These are phyloP conservation scores for Suillus placidus DNA, from an alignment of 768 basidiomycete genomes.

Conservation along the genomic window DNA sequence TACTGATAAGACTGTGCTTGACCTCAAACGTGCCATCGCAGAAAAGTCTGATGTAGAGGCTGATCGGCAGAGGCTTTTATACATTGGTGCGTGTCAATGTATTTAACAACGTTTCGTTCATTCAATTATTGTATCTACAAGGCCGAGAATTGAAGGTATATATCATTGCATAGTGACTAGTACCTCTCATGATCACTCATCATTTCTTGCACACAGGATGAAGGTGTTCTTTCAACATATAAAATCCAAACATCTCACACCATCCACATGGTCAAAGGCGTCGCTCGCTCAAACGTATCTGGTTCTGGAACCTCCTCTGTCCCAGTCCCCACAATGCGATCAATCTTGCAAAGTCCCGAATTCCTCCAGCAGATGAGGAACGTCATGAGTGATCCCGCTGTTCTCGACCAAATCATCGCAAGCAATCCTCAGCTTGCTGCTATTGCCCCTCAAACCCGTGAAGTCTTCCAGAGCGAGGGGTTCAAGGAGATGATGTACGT, in stretches of 20 bases:
- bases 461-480: slow-evolving; percentile 73
- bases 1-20: slow-evolving; percentile 81
- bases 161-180: neutral
- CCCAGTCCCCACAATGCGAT: slow-evolving; percentile 77
- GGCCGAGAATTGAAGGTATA: slow-evolving; percentile 74
- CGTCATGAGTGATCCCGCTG: slow-evolving; percentile 85
- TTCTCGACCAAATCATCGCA: slow-evolving; percentile 85
- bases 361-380: slow-evolving; percentile 87
- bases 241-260: slow-evolving; percentile 91
- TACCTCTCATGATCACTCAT: slow-evolving; percentile 13
- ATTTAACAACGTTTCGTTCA: neutral
- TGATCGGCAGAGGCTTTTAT: slow-evolving; percentile 88
- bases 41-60: slow-evolving; percentile 83
- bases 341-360: slow-evolving; percentile 83
- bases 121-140: slow-evolving; percentile 24
- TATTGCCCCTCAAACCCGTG: slow-evolving; percentile 81
- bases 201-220: slow-evolving; percentile 58
- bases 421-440: slow-evolving; percentile 75
- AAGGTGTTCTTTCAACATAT: slow-evolving; percentile 79
- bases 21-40: slow-evolving; percentile 91
- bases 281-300: slow-evolving; percentile 46
- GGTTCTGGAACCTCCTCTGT: slow-evolving; percentile 45
- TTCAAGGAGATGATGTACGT: slow-evolving; percentile 77
- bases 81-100: slow-evolving; percentile 63
- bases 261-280: slow-evolving; percentile 93